Percentiles rank a stretch among this genome's conserved stretches.
Conservation (phyloP, 345 rosid species). For the Nephelium lappaceum region DNA sequence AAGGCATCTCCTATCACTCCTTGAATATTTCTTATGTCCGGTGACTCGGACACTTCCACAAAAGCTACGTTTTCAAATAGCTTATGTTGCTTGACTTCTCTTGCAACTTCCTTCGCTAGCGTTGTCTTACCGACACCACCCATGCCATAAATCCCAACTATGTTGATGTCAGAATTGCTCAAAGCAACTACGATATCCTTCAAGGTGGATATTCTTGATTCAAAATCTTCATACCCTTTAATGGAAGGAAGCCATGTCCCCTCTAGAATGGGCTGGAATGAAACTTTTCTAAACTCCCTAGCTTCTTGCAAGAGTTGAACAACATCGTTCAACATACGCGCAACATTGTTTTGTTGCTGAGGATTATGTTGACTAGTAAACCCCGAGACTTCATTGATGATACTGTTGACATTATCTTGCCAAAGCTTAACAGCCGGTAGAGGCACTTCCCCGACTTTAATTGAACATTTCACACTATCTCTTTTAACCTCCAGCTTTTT, state of each 20-base stretch:
- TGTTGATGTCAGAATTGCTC: background rate
- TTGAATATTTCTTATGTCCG: background rate
- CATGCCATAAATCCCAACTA: too few relatives aligned
- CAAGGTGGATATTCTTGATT: slow-evolving; percentile 20
- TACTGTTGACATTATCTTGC: background rate
- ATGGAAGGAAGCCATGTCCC: background rate
- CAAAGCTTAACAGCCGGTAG: background rate
- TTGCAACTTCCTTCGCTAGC: slow-evolving; percentile 13
- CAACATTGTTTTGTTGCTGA: background rate
- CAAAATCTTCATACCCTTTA: slow-evolving; percentile 13
- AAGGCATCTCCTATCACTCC: background rate
- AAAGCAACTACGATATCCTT: background rate
- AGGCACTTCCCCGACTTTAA: background rate
- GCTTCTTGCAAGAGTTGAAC: background rate
- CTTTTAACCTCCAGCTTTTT: background rate
- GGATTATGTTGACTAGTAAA: background rate
- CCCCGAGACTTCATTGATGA: background rate
- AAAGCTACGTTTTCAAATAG: slow-evolving; percentile 19
- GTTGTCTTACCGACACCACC: slow-evolving; percentile 23
- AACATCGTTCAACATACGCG: background rate
- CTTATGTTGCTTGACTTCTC: slow-evolving; percentile 11
- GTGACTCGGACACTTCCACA: background rate
- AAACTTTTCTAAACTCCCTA: too few relatives aligned
- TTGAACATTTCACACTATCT: background rate
- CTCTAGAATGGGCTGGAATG: background rate